phyloP scores from a whole-genome alignment of 1,139 yeast species.

The Sugiyamaella neomexicana region DNA sequence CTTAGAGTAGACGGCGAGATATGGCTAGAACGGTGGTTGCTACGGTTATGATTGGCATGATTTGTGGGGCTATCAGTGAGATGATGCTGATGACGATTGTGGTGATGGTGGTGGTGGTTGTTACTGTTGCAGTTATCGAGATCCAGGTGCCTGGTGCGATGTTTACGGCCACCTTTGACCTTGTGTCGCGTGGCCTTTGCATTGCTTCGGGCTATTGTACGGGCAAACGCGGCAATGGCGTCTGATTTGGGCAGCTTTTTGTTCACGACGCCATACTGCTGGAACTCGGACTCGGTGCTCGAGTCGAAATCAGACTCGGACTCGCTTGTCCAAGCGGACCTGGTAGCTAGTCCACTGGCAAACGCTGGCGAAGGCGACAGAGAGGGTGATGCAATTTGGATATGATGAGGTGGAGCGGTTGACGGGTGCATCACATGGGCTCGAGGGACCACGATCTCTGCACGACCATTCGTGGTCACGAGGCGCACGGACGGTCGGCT shows the following conservation, averaged over 20 bases:
- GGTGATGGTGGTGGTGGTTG: not conserved
- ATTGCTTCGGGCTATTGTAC: slow-evolving; percentile 32
- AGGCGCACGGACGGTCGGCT: slow-evolving; percentile 6
- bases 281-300: slow-evolving; percentile 26
- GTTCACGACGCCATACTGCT: slow-evolving; percentile 13
- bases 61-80: not conserved
- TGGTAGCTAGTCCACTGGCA: not conserved
- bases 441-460: slow-evolving; percentile 17
- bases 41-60: not conserved
- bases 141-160: not conserved
- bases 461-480: slow-evolving; percentile 19
- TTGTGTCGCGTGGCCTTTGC: slow-evolving; percentile 20
- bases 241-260: slow-evolving; percentile 23
- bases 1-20: slow-evolving; percentile 14
- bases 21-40: slow-evolving; percentile 1
- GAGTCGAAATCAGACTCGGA: slow-evolving; percentile 17
- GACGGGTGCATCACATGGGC: too few relatives aligned
- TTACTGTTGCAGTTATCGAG: not conserved
- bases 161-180: slow-evolving; percentile 4
- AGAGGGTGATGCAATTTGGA: slow-evolving; percentile 10
- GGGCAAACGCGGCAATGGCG: slow-evolving; percentile 37
- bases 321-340: slow-evolving; percentile 15
- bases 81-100: not conserved
- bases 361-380: slow-evolving; percentile 11
- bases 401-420: not conserved